Percentiles rank a stretch among this genome's conserved stretches.
phyloP scores from a whole-genome alignment of 2,329 filamentous ascomycete genomes.

The Fusarium oligoseptatum region DNA sequence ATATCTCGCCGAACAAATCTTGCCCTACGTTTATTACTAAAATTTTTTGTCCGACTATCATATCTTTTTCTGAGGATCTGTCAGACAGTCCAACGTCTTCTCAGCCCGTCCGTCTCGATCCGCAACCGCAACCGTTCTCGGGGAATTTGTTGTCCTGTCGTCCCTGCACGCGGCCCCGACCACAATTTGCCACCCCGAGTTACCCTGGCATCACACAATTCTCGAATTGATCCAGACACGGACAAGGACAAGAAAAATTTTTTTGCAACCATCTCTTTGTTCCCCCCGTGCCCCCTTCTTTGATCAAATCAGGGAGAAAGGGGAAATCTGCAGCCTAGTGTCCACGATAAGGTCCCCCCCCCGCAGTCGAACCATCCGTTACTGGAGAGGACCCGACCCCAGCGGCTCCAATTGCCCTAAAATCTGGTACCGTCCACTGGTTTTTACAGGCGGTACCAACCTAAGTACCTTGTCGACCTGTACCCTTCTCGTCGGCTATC shows the following conservation, averaged over 20 bases:
- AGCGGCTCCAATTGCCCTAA: conserved; percentile 37
- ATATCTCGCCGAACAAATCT: conserved; percentile 10
- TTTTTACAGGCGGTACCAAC: conserved; percentile 36
- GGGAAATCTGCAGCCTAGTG: conserved; percentile 39
- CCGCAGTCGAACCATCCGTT: conserved; percentile 45
- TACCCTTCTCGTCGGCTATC: conserved; percentile 29
- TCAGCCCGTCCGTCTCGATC: conserved; percentile 25
- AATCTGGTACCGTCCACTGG: conserved; percentile 35
- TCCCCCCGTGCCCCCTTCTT: conserved; percentile 27
- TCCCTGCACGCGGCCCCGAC: conserved; percentile 44
- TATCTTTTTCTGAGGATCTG: neutral
- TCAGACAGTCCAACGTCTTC: conserved; percentile 23
- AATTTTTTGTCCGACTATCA: conserved; percentile 12
- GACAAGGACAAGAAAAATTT: conserved; percentile 43
- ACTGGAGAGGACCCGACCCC: conserved; percentile 34
- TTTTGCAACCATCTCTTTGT: conserved; percentile 30
- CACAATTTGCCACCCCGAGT: conserved; percentile 46
- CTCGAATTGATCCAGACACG: conserved; percentile 42
- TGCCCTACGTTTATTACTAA: conserved; percentile 20
- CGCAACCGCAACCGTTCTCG: conserved; percentile 30
- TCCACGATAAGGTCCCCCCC: conserved; percentile 38
- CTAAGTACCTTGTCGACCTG: conserved; percentile 28
- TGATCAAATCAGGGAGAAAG: conserved; percentile 43
- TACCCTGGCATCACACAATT: conserved; percentile 47
- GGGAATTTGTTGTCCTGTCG: conserved; percentile 46